phyloP scores from a whole-genome alignment of 805 yeast genomes.

The Kuraishia capsulata region DNA sequence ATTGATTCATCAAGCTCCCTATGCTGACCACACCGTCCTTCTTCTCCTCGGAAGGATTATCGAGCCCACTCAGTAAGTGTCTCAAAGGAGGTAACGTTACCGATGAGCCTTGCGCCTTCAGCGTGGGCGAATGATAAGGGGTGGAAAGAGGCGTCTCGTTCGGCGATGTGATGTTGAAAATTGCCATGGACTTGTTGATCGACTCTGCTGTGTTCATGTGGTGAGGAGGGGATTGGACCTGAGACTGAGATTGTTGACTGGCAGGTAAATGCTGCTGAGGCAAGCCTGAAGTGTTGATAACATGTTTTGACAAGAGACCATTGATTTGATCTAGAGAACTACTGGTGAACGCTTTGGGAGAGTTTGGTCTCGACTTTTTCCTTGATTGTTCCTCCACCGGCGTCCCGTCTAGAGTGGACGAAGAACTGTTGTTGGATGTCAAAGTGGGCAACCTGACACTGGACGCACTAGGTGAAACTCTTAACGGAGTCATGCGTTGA shows the following conservation, averaged over 20 bases:
- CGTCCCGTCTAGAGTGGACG: conserved; percentile 15
- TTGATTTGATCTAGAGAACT: conserved; percentile 20
- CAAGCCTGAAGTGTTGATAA: too few species aligned
- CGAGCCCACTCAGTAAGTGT: conserved; percentile 18
- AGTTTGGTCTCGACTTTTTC: conserved; percentile 30
- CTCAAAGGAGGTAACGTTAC: conserved; percentile 23
- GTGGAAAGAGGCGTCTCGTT: conserved; percentile 23
- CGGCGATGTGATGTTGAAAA: conserved; percentile 24
- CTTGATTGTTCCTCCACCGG: conserved; percentile 32
- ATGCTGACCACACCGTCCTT: conserved; percentile 9
- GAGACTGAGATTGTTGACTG: neutral
- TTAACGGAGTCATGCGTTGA: conserved; percentile 56
- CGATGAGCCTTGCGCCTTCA: conserved; percentile 14
- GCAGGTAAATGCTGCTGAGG: too few species aligned
- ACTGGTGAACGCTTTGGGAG: conserved; percentile 11
- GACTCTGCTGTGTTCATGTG: conserved; percentile 1
- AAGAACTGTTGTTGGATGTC: conserved; percentile 4
- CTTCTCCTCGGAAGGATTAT: neutral
- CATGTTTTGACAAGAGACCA: conserved; percentile 3
- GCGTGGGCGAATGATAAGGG: conserved; percentile 27
- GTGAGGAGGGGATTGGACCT: neutral
- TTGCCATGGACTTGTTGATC: conserved; percentile 12
- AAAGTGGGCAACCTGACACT: conserved; percentile 4
- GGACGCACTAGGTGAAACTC: conserved; percentile 16
- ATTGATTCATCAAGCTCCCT: conserved; percentile 10